Percentiles rank a stretch among this genome's conserved stretches.
phyloP scores from a whole-genome alignment of 495 filamentous ascomycete species.

The Geoglossum glabrum region DNA sequence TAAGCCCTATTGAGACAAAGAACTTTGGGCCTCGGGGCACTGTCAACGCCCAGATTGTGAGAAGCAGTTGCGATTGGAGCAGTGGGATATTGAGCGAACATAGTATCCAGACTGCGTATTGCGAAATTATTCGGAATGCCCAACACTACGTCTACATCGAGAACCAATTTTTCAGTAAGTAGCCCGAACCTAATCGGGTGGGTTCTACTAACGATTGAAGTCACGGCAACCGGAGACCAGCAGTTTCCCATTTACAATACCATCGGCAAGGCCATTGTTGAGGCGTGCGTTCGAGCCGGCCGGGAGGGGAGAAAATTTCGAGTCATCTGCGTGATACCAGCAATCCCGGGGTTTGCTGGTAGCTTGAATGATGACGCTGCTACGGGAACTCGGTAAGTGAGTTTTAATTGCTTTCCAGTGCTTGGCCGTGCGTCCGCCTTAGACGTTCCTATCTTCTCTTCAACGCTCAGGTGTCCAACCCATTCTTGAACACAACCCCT shows the following conservation, averaged over 20 bases:
- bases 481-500: too few relatives aligned
- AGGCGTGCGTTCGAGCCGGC: slow-evolving; percentile 61
- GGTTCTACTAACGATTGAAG: slow-evolving; percentile 14
- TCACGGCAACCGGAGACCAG: slow-evolving; percentile 77
- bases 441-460: too few relatives aligned
- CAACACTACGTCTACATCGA: slow-evolving; percentile 92
- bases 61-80: slow-evolving; percentile 87
- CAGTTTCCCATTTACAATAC: slow-evolving; percentile 73
- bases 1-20: slow-evolving; percentile 36
- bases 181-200: neutral
- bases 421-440: neutral
- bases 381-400: slow-evolving; percentile 41
- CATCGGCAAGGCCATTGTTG: slow-evolving; percentile 72
- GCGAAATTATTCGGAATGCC: slow-evolving; percentile 62
- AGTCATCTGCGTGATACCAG: slow-evolving; percentile 74
- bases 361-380: slow-evolving; percentile 70
- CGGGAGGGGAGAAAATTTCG: slow-evolving; percentile 80
- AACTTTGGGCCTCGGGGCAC: slow-evolving; percentile 42
- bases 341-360: slow-evolving; percentile 84
- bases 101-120: slow-evolving; percentile 84
- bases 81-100: slow-evolving; percentile 78
- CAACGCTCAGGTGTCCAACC: neutral
- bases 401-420: neutral
- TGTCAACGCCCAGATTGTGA: slow-evolving; percentile 62
- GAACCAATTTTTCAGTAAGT: slow-evolving; percentile 79